Base-by-base conservation (phyloP, 192 early-diverging fungal species). In the Coemansia sp. region DNA sequence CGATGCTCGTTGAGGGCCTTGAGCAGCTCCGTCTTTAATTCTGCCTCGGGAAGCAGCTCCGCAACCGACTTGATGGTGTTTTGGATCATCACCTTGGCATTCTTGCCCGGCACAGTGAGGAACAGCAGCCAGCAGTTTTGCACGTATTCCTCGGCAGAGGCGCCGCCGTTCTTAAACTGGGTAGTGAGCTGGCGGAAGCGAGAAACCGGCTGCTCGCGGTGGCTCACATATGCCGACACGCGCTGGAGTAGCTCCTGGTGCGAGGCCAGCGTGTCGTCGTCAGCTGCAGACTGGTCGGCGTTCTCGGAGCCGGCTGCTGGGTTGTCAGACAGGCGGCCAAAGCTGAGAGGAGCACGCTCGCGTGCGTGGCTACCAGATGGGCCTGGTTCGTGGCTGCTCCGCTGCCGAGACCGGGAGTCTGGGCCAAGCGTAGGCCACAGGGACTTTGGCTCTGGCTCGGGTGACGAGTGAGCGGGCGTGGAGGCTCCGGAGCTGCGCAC, bases 21-120 rank as follows among this genome's bases (percentile, higher is more conserved):
- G 17, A 71, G 36, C 42, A 81, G 67, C 9, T 22, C 32, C 7
- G 67, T 54, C 39, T 61, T 66, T 31, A 68, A 62, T 0, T 49
- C 46, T 12, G 53, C 10, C 15, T 75, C 73, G 7, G 72, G 73
- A 37, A 81, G 68, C 14, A 75, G 69, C 2, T 56, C 57, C 0
- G 73, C 38, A 37, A 81, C 78, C 1, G 72, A 32, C 32, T 63
- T 66, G 20, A 81, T 63, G n/a, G 73, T 76, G 29, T 76, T 81
- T 47, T 76, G 68, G 58, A 81, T 75, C 73, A 81, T 81, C 47
- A 68, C 78, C 62, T 81, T 81, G 27, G 78, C 73, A 31, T 81
- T 76, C 41, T 71, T 81, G 5, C 69, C 73, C 1, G 78, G 78
- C 8, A 76, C 78, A 1, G 78, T 81, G 6, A 81, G 69, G 59